Conservation (phyloP, 768 basidiomycete species). For the Cystoderma amianthinum region DNA sequence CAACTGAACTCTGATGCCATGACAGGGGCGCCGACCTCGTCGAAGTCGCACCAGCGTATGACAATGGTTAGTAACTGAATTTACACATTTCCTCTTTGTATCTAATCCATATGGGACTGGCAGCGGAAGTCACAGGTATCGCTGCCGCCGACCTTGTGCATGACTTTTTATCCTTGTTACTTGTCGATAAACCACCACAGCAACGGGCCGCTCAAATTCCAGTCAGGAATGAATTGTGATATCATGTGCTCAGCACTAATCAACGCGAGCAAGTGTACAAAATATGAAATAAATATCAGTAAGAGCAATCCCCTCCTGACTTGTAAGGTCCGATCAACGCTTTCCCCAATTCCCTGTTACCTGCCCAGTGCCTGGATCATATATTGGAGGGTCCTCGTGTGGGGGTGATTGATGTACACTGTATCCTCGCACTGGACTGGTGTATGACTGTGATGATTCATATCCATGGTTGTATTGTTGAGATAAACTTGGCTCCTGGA, state of each 20-base stretch:
- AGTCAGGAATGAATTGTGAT: background rate
- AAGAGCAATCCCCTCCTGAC: too few species aligned
- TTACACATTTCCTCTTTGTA: slow-evolving; percentile 2
- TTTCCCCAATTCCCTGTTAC: too few species aligned
- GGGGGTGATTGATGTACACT: slow-evolving; percentile 21
- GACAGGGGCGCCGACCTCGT: slow-evolving; percentile 64
- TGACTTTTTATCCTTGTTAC: slow-evolving; percentile 59
- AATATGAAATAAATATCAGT: too few species aligned
- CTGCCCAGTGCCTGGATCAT: slow-evolving; percentile 63
- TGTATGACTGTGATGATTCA: slow-evolving; percentile 12
- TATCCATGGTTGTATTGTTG: slow-evolving; percentile 13
- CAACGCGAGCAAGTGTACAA: too few species aligned
- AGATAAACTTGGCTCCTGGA: slow-evolving; percentile 23
- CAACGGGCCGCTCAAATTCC: background rate
- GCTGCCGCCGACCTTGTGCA: slow-evolving; percentile 65
- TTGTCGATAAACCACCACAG: slow-evolving; percentile 32
- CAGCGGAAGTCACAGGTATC: slow-evolving; percentile 63
- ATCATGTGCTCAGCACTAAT: too few species aligned
- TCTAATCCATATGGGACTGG: too few species aligned
- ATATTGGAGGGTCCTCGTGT: slow-evolving; percentile 59
- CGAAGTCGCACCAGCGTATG: slow-evolving; percentile 71
- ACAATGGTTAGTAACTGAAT: slow-evolving; percentile 39
- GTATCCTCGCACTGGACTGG: slow-evolving; percentile 38
- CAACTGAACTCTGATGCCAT: background rate
- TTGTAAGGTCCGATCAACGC: too few species aligned